Evolutionary conservation across 2,329 filamentous ascomycete species (phyloP).

Genomic region (Epichloe scottii): DNA sequence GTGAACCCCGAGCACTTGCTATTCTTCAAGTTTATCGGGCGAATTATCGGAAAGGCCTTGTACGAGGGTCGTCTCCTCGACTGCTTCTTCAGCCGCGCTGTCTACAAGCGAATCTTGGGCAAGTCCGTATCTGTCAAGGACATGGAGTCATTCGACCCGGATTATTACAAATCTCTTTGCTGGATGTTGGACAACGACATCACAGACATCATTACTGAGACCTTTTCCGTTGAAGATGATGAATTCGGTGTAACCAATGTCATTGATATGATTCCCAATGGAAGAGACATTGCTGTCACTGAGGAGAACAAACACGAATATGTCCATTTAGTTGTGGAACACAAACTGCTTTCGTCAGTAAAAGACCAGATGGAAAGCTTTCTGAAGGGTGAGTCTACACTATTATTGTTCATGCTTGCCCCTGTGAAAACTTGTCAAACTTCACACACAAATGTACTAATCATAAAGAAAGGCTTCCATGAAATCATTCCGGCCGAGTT

Average conservation of each 20-base stretch:
- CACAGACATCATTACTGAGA: constrained; percentile 92
- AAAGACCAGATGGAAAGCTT: constrained; percentile 91
- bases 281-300: constrained; percentile 84
- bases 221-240: constrained; percentile 87
- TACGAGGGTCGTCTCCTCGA: constrained; percentile 94
- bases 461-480: constrained; percentile 61
- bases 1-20: constrained; percentile 92
- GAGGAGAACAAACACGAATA: constrained; percentile 99
- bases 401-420: background rate
- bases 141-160: constrained; percentile 96
- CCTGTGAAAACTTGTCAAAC: background rate
- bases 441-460: background rate
- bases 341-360: constrained; percentile 82
- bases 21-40: constrained; percentile 99
- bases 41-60: constrained; percentile 94
- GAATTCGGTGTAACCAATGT: constrained; percentile 83
- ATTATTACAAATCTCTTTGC: constrained; percentile 96
- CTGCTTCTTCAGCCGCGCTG: constrained; percentile 96
- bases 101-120: constrained; percentile 94
- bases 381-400: constrained; percentile 53
- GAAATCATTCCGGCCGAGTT: constrained; percentile 93
- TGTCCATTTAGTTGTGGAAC: constrained; percentile 85
- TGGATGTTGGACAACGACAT: constrained; percentile 99
- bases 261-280: constrained; percentile 76
- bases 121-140: constrained; percentile 96